Evolutionary conservation across 495 filamentous ascomycete genomes (phyloP), one percentile per base, ranked within the genome.

Genomic region (Astrothelium subdiscretum): DNA sequence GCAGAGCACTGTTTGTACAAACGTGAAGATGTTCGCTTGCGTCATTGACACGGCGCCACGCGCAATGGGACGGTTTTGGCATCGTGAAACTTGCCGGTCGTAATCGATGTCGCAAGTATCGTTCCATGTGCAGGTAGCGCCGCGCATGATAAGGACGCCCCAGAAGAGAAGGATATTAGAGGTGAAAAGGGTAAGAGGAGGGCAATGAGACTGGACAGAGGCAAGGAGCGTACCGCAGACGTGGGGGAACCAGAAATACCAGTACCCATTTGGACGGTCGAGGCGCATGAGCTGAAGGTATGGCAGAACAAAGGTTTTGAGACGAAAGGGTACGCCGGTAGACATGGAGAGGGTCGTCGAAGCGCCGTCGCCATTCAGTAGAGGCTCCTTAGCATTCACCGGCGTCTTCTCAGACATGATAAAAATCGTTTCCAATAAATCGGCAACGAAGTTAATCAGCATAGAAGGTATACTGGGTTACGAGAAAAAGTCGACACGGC

Each of bases 261-360:
- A 74, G 66, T 72, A 69, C 57, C 76, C 76, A 1, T 63, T 65
- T 18, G 67, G 76, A 31, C 65, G 64, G 31, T 77, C 70, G 31
- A 79, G 63, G 18, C 77, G 77, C 72, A 75, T 76, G 8, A 79
- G 68, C 62, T 78, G 62, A 12, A 64, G 70, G 59, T 78, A 79
- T 0, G 77, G 77, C 42, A 73, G 59, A 68, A 66, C 70, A 60
- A 69, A 62, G 8, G 52, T 12, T 1, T 71, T 71, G 8, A 74
- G 52, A 22, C 3, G 51, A 43, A 62, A 62, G n/a, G 61, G 65
- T 40, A 72, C 62, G 48, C 67, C 69, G 35, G 35, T n/a, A n/a
- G n/a, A n/a, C n/a, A n/a, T 15, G 35, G 35, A 40, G 15, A 40
- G 35, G 15, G 15, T 15, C 5, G 35, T 6, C 6, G 35, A 15